A percentile compares a stretch with the other conserved stretches of the same genome.
Conservation (phyloP, 2,329 filamentous ascomycete species). For the Pezicula radicicola region DNA sequence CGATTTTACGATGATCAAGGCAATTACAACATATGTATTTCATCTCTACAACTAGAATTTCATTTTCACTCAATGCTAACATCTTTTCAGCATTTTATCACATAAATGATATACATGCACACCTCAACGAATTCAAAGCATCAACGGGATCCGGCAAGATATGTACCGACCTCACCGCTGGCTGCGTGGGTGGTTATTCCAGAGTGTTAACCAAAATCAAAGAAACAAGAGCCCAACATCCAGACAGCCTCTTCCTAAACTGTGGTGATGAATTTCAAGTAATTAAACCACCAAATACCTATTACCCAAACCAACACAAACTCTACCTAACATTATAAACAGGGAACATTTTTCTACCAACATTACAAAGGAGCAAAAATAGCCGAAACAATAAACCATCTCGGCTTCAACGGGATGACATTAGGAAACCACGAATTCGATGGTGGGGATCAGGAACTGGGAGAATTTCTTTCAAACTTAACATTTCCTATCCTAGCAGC, state of each 20-base stretch:
- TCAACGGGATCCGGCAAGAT: constrained; percentile 53
- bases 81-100: constrained; percentile 56
- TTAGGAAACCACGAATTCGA: constrained; percentile 67
- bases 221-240: constrained; percentile 49
- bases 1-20: constrained; percentile 45
- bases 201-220: constrained; percentile 59
- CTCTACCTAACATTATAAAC: constrained; percentile 17
- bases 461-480: constrained; percentile 57
- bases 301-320: background rate
- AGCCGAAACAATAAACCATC: constrained; percentile 59
- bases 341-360: constrained; percentile 64
- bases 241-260: constrained; percentile 59
- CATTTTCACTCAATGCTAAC: background rate
- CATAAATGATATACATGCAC: constrained; percentile 67
- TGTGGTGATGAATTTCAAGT: constrained; percentile 58
- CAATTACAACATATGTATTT: constrained; percentile 45
- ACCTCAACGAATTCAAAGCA: constrained; percentile 55
- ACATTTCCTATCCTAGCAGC: constrained; percentile 62
- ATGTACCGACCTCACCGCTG: constrained; percentile 51
- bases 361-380: constrained; percentile 67
- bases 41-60: background rate
- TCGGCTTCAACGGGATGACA: constrained; percentile 64
- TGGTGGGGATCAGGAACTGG: constrained; percentile 58
- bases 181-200: constrained; percentile 62
- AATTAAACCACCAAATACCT: background rate